Evolutionary conservation across 768 basidiomycete genomes (phyloP), one percentile per base, ranked within the genome.

Genomic region (Dentipellis sp.): DNA sequence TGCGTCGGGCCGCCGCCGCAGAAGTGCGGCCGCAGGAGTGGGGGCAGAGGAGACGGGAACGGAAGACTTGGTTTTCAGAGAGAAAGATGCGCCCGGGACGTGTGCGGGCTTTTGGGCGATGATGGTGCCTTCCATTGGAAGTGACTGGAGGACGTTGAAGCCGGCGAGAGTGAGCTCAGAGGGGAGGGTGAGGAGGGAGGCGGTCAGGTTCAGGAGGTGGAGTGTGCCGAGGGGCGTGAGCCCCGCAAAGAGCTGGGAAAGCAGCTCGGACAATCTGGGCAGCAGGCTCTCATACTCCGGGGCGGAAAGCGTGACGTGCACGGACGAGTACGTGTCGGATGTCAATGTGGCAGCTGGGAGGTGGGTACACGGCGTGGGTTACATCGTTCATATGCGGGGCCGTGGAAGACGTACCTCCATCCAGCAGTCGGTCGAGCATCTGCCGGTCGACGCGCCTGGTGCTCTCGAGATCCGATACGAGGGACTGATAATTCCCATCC

Each of bases 341-440:
- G 72, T 62, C 58, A 91, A 71, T 16, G 72, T 70, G 4, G 80
- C 80, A 34, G 88, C 91, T 91, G 59, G 21, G 11, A 42, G 22
- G 17, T 42, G 21, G 48, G 35, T 48, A 6, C 29, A 29, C 29
- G 29, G 29, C 29, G 29, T 29, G 29, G 29, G 29, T 29, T 3
- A 29, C 29, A 3, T 29, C 6, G 29, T 6, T 29, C 29, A 6
- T 6, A 29, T 29, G 29, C 29, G 29, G 29, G 6, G 29, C 6
- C 29, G 29, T 29, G 29, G 29, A 29, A 29, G 29, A 35, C 76
- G 53, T 64, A 92, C 91, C 91, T 73, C 80, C 78, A 69, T 90
- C 91, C 14, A 91, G 72, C 58, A 94, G 71, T 58, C 92, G 77
- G 68, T 94, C 91, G 29, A 93, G 71, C 74, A 94, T 81, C 66